phyloP scores from a whole-genome alignment of 305 asterid genomes.

The Plantago rigida region DNA sequence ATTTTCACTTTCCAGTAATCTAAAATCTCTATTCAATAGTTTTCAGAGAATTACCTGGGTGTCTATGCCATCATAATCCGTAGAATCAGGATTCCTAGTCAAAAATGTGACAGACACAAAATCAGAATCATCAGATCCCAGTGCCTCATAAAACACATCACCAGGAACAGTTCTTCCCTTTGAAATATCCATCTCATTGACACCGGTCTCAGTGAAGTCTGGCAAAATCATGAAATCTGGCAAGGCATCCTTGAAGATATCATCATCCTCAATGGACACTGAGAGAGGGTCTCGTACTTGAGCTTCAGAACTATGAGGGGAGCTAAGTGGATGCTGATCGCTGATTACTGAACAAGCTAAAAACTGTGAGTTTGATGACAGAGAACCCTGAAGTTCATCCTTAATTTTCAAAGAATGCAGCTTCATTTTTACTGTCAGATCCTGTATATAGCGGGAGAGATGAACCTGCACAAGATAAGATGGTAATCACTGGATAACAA shows the following conservation, averaged over 20 bases:
- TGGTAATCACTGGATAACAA: conserved; percentile 11
- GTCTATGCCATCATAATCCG: conserved; percentile 84
- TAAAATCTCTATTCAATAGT: conserved; percentile 12
- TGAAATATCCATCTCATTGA: conserved; percentile 48
- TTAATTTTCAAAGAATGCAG: conserved; percentile 82
- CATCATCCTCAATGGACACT: conserved; percentile 60
- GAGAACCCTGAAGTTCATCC: conserved; percentile 80
- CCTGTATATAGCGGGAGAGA: conserved; percentile 63
- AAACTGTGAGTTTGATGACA: conserved; percentile 53
- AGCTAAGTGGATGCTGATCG: conserved; percentile 43
- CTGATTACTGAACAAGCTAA: conserved; percentile 68
- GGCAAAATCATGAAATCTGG: conserved; percentile 60
- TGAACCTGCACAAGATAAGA: conserved; percentile 55
- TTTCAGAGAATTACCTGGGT: conserved; percentile 60
- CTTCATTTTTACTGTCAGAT: conserved; percentile 70
- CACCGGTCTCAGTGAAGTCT: conserved; percentile 50
- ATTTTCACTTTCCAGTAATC: conserved; percentile 15
- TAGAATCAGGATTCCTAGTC: conserved; percentile 63
- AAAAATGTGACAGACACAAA: conserved; percentile 74
- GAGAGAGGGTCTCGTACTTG: conserved; percentile 38
- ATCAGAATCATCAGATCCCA: conserved; percentile 78
- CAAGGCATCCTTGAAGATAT: conserved; percentile 78
- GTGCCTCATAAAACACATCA: conserved; percentile 81
- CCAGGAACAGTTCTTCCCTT: conserved; percentile 33
- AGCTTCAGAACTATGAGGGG: conserved; percentile 36